Base-by-base conservation (phyloP, 768 basidiomycete species). In the Podaxis mareebaensis region DNA sequence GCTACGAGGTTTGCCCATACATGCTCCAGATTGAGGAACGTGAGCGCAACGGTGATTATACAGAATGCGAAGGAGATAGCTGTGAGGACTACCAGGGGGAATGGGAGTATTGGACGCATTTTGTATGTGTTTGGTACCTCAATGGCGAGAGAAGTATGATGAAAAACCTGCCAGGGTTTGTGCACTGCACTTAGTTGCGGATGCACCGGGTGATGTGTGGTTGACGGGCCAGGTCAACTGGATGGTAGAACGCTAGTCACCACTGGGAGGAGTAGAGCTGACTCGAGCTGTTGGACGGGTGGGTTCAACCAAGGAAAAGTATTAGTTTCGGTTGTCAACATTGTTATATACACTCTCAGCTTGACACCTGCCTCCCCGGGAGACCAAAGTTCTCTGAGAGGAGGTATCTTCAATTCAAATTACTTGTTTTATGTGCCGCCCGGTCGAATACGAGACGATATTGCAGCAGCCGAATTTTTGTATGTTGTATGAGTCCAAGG, bases 1-100 rank as follows among this genome's bases (percentile, higher is more conserved):
- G 69, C 60, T 3, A 65, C 57, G 10, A 69, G 63, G 54, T 72
- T 71, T 39, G 68, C 65, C 68, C 71, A 71, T 53, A 70, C 65
- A 11, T 51, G n/a, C n/a, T 51, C 48, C 15, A 60, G 58, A 38
- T 60, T 60, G 24, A 60, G 46, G 48, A 60, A 60, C 20, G 71
- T 64, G 33, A 72, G 67, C 0, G 63, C 68, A n/a, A 68, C 64
- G 56, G 67, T 69, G 24, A 67, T 65, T 20, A 69, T 39, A 55
- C 67, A 68, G 48, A 71, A 44, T 20, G 66, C n/a, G 53, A 67
- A 49, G 40, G 67, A 66, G 54, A 68, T 38, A 24, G 38, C 62
- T 49, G 64, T 68, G 38, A 69, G 54, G 53, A 58, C 53, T 26
- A 67, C 39, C 51, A 70, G 40, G 20, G 66, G 61, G 15, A 60